Evolutionary conservation across 2,329 filamentous ascomycete species (phyloP).

Genomic region (Pyrenophora tritici-repentis): DNA sequence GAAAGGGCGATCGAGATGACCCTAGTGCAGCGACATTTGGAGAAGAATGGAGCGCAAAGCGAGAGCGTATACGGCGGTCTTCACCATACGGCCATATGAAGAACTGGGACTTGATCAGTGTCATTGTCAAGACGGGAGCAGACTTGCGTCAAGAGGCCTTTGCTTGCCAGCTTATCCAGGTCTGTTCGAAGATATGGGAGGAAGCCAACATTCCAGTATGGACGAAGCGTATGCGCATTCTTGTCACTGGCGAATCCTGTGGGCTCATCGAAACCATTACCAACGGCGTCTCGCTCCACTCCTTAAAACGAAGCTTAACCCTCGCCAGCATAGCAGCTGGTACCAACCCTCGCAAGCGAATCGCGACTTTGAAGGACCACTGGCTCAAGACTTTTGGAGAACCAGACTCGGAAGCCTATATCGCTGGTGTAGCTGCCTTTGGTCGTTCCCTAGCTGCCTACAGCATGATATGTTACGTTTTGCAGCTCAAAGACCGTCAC

Average conservation of each 20-base stretch:
- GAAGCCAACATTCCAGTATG: slow-evolving; percentile 78
- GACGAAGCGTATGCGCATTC: slow-evolving; percentile 85
- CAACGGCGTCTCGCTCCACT: slow-evolving; percentile 85
- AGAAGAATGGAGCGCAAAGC: slow-evolving; percentile 83
- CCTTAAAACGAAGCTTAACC: slow-evolving; percentile 79
- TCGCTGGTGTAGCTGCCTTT: slow-evolving; percentile 76
- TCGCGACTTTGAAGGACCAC: slow-evolving; percentile 81
- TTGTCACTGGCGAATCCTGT: slow-evolving; percentile 83
- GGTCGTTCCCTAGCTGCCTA: slow-evolving; percentile 82
- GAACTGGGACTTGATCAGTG: slow-evolving; percentile 85
- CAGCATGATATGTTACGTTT: slow-evolving; percentile 80
- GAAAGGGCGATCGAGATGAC: slow-evolving; percentile 81
- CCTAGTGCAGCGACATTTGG: slow-evolving; percentile 85
- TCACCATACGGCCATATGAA: slow-evolving; percentile 89
- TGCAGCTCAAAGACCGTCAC: slow-evolving; percentile 84
- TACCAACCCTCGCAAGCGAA: slow-evolving; percentile 72
- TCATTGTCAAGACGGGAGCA: slow-evolving; percentile 85
- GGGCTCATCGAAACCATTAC: slow-evolving; percentile 87
- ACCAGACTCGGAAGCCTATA: slow-evolving; percentile 70
- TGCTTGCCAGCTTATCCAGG: slow-evolving; percentile 80
- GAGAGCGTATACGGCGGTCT: slow-evolving; percentile 79
- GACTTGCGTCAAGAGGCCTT: slow-evolving; percentile 85
- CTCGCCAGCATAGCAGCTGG: slow-evolving; percentile 74
- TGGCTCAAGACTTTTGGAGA: slow-evolving; percentile 79
- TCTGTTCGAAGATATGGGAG: slow-evolving; percentile 81